Evolutionary conservation across 805 yeast genomes (phyloP).

Genomic region (Sporopachydermia lactativora): DNA sequence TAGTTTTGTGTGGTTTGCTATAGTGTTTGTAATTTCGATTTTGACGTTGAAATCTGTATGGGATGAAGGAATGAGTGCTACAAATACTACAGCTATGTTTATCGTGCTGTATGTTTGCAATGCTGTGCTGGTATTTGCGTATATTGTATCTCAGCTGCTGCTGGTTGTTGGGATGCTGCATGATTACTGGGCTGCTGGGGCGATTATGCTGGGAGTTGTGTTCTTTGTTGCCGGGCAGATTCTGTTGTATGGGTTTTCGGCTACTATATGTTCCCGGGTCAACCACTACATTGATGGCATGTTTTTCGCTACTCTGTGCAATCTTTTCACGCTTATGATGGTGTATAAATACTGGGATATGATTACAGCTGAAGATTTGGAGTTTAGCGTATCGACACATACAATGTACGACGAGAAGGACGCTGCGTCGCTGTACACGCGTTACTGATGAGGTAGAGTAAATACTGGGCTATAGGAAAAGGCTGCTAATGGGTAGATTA

Average conservation of each 20-base stretch:
- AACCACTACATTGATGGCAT: slow-evolving; percentile 87
- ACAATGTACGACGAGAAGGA: not conserved
- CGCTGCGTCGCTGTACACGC: not conserved
- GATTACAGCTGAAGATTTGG: slow-evolving; percentile 88
- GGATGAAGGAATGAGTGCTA: slow-evolving; percentile 29
- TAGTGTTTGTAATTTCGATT: slow-evolving; percentile 53
- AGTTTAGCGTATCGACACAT: slow-evolving; percentile 48
- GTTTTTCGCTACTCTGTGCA: slow-evolving; percentile 71
- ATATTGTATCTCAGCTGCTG: slow-evolving; percentile 52
- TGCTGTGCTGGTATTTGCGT: slow-evolving; percentile 47
- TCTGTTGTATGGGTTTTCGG: slow-evolving; percentile 54
- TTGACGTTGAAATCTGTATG: slow-evolving; percentile 58
- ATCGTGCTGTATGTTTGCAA: slow-evolving; percentile 59
- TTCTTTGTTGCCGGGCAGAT: slow-evolving; percentile 78
- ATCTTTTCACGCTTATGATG: slow-evolving; percentile 83
- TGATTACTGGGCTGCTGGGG: slow-evolving; percentile 84
- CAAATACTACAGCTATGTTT: slow-evolving; percentile 55
- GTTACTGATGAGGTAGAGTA: not conserved
- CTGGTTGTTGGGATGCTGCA: slow-evolving; percentile 54
- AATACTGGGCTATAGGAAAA: not conserved
- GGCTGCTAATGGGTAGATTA: too few relatives aligned
- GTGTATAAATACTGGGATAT: slow-evolving; percentile 93
- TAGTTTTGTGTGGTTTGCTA: slow-evolving; percentile 42
- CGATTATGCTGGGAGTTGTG: slow-evolving; percentile 52
- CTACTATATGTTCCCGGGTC: slow-evolving; percentile 49